Percentiles rank a stretch among this genome's conserved stretches.
These are phyloP conservation scores for Panus rudis DNA, from an alignment of 768 basidiomycete species.

Conservation along the genomic window DNA sequence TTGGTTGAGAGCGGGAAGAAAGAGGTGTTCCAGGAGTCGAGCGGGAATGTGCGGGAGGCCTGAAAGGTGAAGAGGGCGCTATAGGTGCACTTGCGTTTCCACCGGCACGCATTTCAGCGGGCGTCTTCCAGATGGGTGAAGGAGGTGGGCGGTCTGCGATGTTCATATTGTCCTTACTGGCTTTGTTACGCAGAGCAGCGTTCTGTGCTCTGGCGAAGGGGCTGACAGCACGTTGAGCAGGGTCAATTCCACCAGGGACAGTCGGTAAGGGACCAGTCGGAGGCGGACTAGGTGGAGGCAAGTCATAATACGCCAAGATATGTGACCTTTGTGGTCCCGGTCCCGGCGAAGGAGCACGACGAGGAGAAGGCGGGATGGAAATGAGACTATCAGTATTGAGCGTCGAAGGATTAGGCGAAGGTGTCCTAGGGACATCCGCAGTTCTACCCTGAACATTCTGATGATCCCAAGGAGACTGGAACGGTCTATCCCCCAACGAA, in stretches of 20 bases:
- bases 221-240: too few relatives aligned
- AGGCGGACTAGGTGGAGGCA: constrained; percentile 21
- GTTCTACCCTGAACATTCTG: too few relatives aligned
- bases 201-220: neutral
- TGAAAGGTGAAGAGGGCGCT: neutral
- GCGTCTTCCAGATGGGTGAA: constrained; percentile 1
- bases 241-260: too few relatives aligned
- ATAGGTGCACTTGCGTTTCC: neutral
- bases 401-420: constrained; percentile 2
- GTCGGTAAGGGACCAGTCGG: constrained; percentile 18
- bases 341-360: constrained; percentile 7
- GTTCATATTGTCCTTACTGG: neutral
- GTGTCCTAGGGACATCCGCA: too few relatives aligned
- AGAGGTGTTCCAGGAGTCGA: neutral
- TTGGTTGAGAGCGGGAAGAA: neutral
- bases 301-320: constrained; percentile 18
- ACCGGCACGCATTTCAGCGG: neutral
- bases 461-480: too few relatives aligned
- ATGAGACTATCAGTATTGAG: neutral
- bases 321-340: constrained; percentile 13
- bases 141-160: neutral
- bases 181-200: neutral
- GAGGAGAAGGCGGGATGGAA: neutral
- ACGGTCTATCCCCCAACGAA: too few relatives aligned
- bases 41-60: neutral